A percentile compares a stretch with the other conserved stretches of the same genome.
phyloP scores from a whole-genome alignment of 768 basidiomycete species.

The Macrolepiota fuliginosa region DNA sequence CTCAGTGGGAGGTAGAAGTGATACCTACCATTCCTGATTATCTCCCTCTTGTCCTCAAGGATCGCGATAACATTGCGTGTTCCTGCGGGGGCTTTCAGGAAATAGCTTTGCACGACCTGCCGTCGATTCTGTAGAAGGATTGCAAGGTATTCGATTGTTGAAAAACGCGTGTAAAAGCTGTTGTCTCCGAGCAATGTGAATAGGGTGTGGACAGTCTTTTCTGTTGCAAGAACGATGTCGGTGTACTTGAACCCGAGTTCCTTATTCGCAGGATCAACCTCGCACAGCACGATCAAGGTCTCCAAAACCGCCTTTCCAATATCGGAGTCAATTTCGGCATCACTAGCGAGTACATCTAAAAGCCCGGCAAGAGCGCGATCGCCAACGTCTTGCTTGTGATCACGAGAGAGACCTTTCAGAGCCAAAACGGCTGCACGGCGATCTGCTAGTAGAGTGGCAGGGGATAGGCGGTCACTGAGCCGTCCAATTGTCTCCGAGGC shows the following conservation, averaged over 20 bases:
- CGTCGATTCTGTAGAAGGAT: slow-evolving; percentile 81
- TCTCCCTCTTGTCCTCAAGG: slow-evolving; percentile 84
- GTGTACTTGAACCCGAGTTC: slow-evolving; percentile 85
- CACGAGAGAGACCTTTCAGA: slow-evolving; percentile 88
- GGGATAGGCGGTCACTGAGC: slow-evolving; percentile 86
- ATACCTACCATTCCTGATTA: slow-evolving; percentile 79
- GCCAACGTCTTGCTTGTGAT: slow-evolving; percentile 90
- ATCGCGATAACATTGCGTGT: slow-evolving; percentile 68
- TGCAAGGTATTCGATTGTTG: slow-evolving; percentile 78
- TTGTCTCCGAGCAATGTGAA: slow-evolving; percentile 73
- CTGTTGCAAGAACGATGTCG: slow-evolving; percentile 71
- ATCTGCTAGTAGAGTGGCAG: slow-evolving; percentile 87
- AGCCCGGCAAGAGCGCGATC: slow-evolving; percentile 73
- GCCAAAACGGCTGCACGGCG: slow-evolving; percentile 90
- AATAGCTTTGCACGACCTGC: slow-evolving; percentile 83
- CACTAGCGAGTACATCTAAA: slow-evolving; percentile 78
- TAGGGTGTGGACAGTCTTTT: slow-evolving; percentile 70
- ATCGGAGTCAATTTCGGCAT: slow-evolving; percentile 88
- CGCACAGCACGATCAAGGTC: slow-evolving; percentile 83
- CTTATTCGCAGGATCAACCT: slow-evolving; percentile 58
- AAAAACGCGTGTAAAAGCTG: slow-evolving; percentile 84
- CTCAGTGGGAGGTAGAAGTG: not conserved
- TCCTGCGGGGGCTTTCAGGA: slow-evolving; percentile 81
- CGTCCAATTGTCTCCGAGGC: slow-evolving; percentile 82
- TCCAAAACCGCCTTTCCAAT: slow-evolving; percentile 92